phyloP scores from a whole-genome alignment of 2,329 filamentous ascomycete genomes.

The Cercospora sojina region DNA sequence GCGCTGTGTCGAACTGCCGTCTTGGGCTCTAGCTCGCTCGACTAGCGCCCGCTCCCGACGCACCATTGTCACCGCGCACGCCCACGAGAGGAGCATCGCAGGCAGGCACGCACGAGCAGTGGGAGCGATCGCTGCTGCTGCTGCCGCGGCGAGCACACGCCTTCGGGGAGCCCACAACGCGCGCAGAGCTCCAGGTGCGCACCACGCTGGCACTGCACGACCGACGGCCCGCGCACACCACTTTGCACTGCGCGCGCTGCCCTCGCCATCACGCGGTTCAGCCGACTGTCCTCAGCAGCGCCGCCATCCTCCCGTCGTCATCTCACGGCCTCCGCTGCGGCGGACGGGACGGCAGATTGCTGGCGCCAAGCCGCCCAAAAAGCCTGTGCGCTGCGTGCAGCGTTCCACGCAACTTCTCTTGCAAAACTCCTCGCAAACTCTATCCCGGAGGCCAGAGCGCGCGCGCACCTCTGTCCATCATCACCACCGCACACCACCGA shows the following conservation, averaged over 20 bases:
- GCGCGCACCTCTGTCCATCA: neutral
- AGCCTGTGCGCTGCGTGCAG: constrained; percentile 16
- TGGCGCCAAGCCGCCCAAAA: constrained; percentile 19
- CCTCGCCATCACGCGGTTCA: constrained; percentile 14
- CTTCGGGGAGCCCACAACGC: neutral
- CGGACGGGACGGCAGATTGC: constrained; percentile 18
- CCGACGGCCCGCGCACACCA: constrained; percentile 20
- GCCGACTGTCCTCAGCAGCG: constrained; percentile 20
- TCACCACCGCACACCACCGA: neutral
- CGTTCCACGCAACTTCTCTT: constrained; percentile 17
- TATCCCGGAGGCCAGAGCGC: constrained; percentile 5
- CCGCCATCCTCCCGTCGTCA: constrained; percentile 15
- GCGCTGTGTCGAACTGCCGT: constrained; percentile 15
- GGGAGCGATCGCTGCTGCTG: neutral
- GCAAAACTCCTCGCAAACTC: constrained; percentile 17
- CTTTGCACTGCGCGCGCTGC: neutral
- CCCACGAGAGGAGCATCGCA: neutral
- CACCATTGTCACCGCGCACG: constrained; percentile 8
- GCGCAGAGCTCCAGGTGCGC: constrained; percentile 4
- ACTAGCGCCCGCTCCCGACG: constrained; percentile 19
- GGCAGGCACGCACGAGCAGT: neutral
- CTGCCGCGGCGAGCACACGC: neutral
- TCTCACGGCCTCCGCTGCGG: constrained; percentile 14
- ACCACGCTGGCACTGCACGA: constrained; percentile 5
- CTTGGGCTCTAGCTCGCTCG: constrained; percentile 12